These are phyloP conservation scores for Colletotrichum navitas DNA, from an alignment of 2,329 filamentous ascomycete genomes.

Conservation along the genomic window DNA sequence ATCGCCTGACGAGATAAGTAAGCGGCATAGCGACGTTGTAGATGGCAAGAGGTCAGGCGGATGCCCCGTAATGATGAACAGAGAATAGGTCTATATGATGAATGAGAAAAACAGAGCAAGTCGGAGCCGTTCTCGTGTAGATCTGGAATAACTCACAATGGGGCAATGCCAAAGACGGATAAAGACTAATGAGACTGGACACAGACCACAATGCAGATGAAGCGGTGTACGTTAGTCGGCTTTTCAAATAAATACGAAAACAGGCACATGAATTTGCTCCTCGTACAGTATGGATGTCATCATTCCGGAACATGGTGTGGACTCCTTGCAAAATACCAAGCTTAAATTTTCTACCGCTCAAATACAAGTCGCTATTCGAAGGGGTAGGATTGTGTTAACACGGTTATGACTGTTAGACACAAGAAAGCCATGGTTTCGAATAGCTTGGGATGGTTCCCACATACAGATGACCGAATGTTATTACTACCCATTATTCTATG, in stretches of 20 bases:
- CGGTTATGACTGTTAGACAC: neutral
- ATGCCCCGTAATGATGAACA: conserved; percentile 39
- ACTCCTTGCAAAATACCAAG: neutral
- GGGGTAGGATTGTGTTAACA: neutral
- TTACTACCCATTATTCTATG: neutral
- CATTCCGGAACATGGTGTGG: neutral
- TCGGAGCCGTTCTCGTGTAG: neutral
- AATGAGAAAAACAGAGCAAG: neutral
- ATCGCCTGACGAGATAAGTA: conserved; percentile 19
- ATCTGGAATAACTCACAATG: neutral
- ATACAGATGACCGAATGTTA: neutral
- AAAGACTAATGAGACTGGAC: neutral
- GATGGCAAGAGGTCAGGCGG: conserved; percentile 6
- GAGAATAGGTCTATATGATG: neutral
- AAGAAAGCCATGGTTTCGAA: neutral
- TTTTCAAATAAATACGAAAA: neutral
- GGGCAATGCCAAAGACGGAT: neutral
- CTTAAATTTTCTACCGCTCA: neutral
- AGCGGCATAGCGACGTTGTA: conserved; percentile 13
- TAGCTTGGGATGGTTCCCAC: neutral
- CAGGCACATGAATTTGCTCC: neutral
- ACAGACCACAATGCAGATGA: neutral
- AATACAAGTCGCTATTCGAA: neutral
- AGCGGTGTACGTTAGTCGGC: neutral
- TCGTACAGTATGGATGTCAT: neutral